These are phyloP conservation scores for Penicillium sp. DNA, from an alignment of 2,329 filamentous ascomycete genomes.

Conservation along the genomic window DNA sequence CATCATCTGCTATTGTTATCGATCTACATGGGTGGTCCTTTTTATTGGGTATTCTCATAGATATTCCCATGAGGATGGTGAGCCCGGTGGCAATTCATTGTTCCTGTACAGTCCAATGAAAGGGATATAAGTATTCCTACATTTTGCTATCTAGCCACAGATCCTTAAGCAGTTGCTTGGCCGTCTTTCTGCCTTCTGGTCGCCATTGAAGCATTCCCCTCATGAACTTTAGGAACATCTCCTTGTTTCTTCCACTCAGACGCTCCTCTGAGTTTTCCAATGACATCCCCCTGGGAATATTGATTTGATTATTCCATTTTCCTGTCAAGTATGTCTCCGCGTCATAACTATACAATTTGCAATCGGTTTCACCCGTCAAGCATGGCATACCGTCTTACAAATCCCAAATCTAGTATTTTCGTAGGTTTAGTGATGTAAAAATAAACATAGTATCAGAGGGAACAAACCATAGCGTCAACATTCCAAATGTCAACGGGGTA, in stretches of 20 bases:
- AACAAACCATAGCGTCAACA: conserved; percentile 49
- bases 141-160: conserved; percentile 4
- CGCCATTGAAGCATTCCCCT: conserved; percentile 18
- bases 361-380: background rate
- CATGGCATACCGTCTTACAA: conserved; percentile 41
- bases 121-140: background rate
- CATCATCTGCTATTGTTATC: background rate
- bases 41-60: background rate
- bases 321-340: conserved; percentile 3
- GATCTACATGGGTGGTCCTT: background rate
- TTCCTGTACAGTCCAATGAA: background rate
- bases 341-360: background rate
- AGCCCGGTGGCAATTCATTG: background rate
- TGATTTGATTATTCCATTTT: conserved; percentile 11
- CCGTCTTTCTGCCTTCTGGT: conserved; percentile 19
- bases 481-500: conserved; percentile 55
- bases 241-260: conserved; percentile 13
- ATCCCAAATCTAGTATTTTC: conserved; percentile 46
- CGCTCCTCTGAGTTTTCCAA: conserved; percentile 5
- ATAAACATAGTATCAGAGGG: background rate
- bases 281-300: background rate
- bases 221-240: conserved; percentile 17
- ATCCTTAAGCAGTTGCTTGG: conserved; percentile 15
- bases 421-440: background rate
- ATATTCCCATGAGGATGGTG: no score